Evolutionary conservation across 805 yeast species (phyloP).

Genomic region (Yamadazyma nakazawae): DNA sequence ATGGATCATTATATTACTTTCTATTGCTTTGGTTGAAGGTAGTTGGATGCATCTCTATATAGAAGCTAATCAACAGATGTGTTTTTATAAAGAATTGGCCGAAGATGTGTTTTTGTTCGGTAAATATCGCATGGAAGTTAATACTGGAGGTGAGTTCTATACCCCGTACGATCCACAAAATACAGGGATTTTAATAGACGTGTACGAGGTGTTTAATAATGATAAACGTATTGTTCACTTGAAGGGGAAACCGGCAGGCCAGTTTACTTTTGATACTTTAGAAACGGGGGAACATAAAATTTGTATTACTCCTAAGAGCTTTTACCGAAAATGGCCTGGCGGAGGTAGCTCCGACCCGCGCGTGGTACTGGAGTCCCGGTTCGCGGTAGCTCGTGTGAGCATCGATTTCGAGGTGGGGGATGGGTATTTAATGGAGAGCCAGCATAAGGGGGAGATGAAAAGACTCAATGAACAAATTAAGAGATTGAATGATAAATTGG

Average conservation of each 20-base stretch:
- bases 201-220: slow-evolving; percentile 37
- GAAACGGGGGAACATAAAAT: slow-evolving; percentile 25
- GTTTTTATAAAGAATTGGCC: slow-evolving; percentile 55
- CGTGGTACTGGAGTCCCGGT: slow-evolving; percentile 19
- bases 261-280: slow-evolving; percentile 25
- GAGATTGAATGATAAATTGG: slow-evolving; percentile 54
- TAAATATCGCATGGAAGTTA: slow-evolving; percentile 45
- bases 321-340: slow-evolving; percentile 16
- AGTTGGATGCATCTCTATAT: slow-evolving; percentile 45
- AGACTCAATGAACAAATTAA: slow-evolving; percentile 53
- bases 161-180: slow-evolving; percentile 26
- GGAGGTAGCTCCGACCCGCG: slow-evolving; percentile 13
- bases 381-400: slow-evolving; percentile 17
- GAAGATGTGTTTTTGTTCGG: slow-evolving; percentile 50
- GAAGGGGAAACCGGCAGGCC: slow-evolving; percentile 21
- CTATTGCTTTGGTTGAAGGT: neutral
- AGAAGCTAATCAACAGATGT: slow-evolving; percentile 49
- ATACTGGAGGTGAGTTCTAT: slow-evolving; percentile 28
- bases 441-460: slow-evolving; percentile 48
- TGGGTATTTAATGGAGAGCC: slow-evolving; percentile 18
- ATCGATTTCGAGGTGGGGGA: slow-evolving; percentile 24
- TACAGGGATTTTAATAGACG: slow-evolving; percentile 37
- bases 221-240: slow-evolving; percentile 25
- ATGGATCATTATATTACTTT: neutral
- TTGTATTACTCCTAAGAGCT: slow-evolving; percentile 26